phyloP scores from a whole-genome alignment of 306 rosid genomes.

The Begonia fuchsioides region DNA sequence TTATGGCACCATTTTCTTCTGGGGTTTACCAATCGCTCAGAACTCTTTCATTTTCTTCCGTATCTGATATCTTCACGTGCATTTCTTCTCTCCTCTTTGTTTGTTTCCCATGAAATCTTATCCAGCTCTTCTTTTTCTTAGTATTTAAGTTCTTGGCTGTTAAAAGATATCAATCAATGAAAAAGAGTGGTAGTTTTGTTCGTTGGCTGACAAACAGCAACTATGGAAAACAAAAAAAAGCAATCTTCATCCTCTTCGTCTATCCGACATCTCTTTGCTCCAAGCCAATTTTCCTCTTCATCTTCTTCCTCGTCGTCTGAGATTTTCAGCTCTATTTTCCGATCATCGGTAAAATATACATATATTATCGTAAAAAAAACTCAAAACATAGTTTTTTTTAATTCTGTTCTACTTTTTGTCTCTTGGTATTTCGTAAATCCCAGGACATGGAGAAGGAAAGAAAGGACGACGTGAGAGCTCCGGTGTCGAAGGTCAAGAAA shows the following conservation, averaged over 20 bases:
- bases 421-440: background rate
- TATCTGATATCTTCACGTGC: background rate
- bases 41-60: background rate
- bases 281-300: constrained; percentile 32
- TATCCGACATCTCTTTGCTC: constrained; percentile 65
- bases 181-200: constrained; percentile 25
- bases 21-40: background rate
- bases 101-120: background rate
- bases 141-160: background rate
- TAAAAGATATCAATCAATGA: constrained; percentile 10
- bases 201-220: constrained; percentile 25
- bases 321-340: constrained; percentile 54
- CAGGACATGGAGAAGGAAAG: constrained; percentile 24
- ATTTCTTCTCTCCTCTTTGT: background rate
- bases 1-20: background rate
- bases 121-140: background rate
- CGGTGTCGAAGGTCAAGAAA: constrained; percentile 4
- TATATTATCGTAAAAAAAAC: background rate
- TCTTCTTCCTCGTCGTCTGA: constrained; percentile 32
- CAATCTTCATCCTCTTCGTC: constrained; percentile 24
- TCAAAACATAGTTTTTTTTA: background rate
- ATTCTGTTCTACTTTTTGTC: constrained; percentile 1
- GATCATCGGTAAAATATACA: constrained; percentile 24
- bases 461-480: constrained; percentile 11
- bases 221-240: constrained; percentile 44